Evolutionary conservation across 2,329 filamentous ascomycete genomes (phyloP), one percentile per base, ranked within the genome.

Genomic region (Exophiala sp.): DNA sequence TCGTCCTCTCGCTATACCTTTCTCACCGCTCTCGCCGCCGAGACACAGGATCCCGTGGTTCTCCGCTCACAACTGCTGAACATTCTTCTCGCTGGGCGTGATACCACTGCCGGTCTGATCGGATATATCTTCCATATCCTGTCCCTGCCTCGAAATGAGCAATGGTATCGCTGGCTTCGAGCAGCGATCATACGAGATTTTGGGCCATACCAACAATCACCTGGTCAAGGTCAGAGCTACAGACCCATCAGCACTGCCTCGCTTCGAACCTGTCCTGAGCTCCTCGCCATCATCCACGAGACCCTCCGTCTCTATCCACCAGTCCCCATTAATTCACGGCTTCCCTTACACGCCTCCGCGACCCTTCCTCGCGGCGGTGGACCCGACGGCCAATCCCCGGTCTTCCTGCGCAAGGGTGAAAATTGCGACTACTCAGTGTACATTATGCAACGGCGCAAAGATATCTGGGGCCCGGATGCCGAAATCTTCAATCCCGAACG

Each of bases 221-320:
- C 24, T 2, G 24, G 24, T 29, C 24, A 29, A 29, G 7, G 24
- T 29, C 24, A 29, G 24, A 29, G 24, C 24, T 29, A 29, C 24
- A 29, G 7, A 29, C 7, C 24, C 24, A 29, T 29, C 24, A 29
- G 5, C 24, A 8, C 71, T 79, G 54, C 69, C 73, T 6, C 79
- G 79, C 34, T 9, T 32, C 8, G 14, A n/a, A 29, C 20, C 8
- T 16, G 29, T 16, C 12, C 14, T 36, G 14, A 49, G 35, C 14
- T 39, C 21, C 33, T 29, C 24, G 21, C 10, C 24, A 32, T 41
- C 8, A 55, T 11, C 63, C 86, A 88, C 71, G 88, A 92, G 72
- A 87, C 72, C 6, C 68, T 78, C 46, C 73, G 77, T 12, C 58
- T 66, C 10, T 68, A 67, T 47, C 61, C 66, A 10, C 56, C 59